Evolutionary conservation across 2,329 filamentous ascomycete genomes (phyloP).

Genomic region (Paraphaeosphaeria sporulosa): DNA sequence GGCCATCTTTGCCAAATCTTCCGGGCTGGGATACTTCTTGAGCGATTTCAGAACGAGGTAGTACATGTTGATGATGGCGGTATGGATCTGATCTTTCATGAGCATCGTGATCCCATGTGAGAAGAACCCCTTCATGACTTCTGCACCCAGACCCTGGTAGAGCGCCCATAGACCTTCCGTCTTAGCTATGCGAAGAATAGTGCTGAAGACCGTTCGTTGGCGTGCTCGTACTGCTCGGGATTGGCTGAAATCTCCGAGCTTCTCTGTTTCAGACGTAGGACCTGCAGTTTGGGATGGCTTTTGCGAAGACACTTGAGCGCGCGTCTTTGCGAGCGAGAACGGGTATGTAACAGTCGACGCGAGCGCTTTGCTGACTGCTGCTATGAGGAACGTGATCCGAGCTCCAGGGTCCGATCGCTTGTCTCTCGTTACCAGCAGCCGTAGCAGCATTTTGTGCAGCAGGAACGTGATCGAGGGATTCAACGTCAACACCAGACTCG

Average conservation of each 20-base stretch:
- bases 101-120: constrained; percentile 88
- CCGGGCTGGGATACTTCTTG: constrained; percentile 50
- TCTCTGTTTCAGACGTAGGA: constrained; percentile 37
- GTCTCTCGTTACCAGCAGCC: constrained; percentile 62
- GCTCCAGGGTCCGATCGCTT: constrained; percentile 62
- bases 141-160: constrained; percentile 78
- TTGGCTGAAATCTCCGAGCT: constrained; percentile 30
- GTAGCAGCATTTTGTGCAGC: constrained; percentile 75
- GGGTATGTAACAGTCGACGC: constrained; percentile 84
- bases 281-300: constrained; percentile 40
- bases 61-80: constrained; percentile 74
- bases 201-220: constrained; percentile 66
- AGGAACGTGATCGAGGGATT: constrained; percentile 90
- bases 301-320: constrained; percentile 69
- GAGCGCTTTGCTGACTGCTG: constrained; percentile 79
- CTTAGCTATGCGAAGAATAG: constrained; percentile 64
- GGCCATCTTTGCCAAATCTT: constrained; percentile 47
- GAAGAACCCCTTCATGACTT: constrained; percentile 84
- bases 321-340: constrained; percentile 82
- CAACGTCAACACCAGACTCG: constrained; percentile 78
- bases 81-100: constrained; percentile 80
- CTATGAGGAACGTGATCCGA: constrained; percentile 68
- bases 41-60: constrained; percentile 66
- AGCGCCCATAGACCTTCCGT: constrained; percentile 73
- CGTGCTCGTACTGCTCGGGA: constrained; percentile 34